phyloP scores from a whole-genome alignment of 306 rosid species.

The Carpinus fangiana region DNA sequence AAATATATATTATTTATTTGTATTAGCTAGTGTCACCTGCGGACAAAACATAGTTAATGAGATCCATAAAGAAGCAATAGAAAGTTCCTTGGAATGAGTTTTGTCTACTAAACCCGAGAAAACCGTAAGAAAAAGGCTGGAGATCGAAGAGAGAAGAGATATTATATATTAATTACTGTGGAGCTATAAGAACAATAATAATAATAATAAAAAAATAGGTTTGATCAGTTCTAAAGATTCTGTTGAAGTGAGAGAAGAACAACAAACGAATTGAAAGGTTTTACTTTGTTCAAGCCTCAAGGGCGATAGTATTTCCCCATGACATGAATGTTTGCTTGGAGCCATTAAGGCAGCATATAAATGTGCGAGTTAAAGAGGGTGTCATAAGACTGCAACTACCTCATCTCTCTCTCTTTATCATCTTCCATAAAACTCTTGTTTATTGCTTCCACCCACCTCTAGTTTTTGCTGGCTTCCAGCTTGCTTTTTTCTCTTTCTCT shows the following conservation, averaged over 20 bases:
- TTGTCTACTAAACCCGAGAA: constrained; percentile 37
- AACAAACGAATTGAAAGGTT: background rate
- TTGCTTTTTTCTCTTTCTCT: too few relatives aligned
- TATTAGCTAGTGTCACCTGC: constrained; percentile 5
- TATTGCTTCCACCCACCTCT: constrained; percentile 67
- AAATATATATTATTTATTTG: background rate
- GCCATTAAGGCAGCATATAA: constrained; percentile 41
- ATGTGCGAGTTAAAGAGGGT: constrained; percentile 54
- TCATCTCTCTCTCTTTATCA: constrained; percentile 40
- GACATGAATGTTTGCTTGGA: constrained; percentile 86
- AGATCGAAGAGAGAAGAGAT: constrained; percentile 14
- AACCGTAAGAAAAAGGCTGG: constrained; percentile 29
- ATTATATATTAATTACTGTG: background rate
- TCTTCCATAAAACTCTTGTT: constrained; percentile 39
- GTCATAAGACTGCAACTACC: constrained; percentile 66
- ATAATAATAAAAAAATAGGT: background rate
- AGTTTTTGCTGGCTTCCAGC: constrained; percentile 21
- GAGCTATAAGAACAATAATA: too few relatives aligned
- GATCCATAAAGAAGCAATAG: constrained; percentile 27
- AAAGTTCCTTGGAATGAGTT: constrained; percentile 67
- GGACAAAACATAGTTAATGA: constrained; percentile 49
- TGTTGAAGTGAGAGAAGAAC: constrained; percentile 22
- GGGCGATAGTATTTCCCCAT: constrained; percentile 50
- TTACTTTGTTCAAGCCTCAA: constrained; percentile 8
- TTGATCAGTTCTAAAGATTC: constrained; percentile 39